phyloP scores from a whole-genome alignment of 2,329 filamentous ascomycete species.

The Aspergillus aculeatinus region DNA sequence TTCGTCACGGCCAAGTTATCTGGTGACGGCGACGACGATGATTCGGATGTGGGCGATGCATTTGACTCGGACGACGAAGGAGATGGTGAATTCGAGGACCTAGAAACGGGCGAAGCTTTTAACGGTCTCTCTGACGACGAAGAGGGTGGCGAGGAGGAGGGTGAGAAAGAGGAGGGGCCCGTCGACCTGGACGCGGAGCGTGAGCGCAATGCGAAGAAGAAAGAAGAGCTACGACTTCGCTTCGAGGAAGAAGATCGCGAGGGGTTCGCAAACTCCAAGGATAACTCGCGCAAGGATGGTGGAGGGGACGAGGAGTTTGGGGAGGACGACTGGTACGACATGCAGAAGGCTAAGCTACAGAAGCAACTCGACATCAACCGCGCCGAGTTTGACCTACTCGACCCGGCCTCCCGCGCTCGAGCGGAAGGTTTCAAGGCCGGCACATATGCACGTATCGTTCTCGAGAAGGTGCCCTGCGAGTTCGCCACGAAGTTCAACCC shows the following conservation, averaged over 20 bases:
- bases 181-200: conserved; percentile 79
- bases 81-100: conserved; percentile 80
- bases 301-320: conserved; percentile 73
- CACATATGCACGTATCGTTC: conserved; percentile 86
- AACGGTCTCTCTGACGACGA: conserved; percentile 43
- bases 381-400: conserved; percentile 83
- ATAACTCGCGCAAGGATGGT: conserved; percentile 71
- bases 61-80: conserved; percentile 65
- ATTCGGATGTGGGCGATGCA: conserved; percentile 50
- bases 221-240: conserved; percentile 89
- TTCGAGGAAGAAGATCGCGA: conserved; percentile 99
- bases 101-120: conserved; percentile 69
- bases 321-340: conserved; percentile 98
- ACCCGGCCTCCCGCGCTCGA: conserved; percentile 75
- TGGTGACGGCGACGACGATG: conserved; percentile 55
- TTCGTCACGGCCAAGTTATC: conserved; percentile 71
- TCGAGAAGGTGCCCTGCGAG: conserved; percentile 86
- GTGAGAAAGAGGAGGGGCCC: conserved; percentile 43
- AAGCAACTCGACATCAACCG: conserved; percentile 98
- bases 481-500: conserved; percentile 82
- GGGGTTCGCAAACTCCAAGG: conserved; percentile 81
- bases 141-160: conserved; percentile 56
- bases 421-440: conserved; percentile 91
- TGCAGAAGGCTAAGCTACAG: conserved; percentile 89
- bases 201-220: conserved; percentile 83